phyloP scores from a whole-genome alignment of 2,329 filamentous ascomycete genomes.

The Ceratocystis harringtonii region DNA sequence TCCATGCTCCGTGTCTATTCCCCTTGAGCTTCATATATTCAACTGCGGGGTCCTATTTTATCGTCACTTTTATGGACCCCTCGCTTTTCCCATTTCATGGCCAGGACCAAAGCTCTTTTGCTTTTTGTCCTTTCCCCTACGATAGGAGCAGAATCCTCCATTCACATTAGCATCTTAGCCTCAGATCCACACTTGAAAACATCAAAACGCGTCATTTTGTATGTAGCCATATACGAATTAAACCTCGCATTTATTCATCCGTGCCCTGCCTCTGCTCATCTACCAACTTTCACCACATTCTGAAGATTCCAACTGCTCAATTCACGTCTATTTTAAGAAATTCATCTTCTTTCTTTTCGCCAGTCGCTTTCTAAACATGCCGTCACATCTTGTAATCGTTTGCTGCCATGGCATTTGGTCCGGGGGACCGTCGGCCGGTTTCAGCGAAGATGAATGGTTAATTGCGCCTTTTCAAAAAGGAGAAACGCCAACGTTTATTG shows the following conservation, averaged over 20 bases:
- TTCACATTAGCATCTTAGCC: neutral
- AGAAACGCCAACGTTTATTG: conserved; percentile 66
- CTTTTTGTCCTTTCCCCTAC: neutral
- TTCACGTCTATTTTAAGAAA: neutral
- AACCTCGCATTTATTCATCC: neutral
- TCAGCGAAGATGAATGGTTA: conserved; percentile 49
- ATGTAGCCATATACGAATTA: neutral
- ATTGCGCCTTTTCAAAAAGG: conserved; percentile 63
- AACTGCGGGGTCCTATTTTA: conserved; percentile 8
- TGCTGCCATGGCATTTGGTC: conserved; percentile 74
- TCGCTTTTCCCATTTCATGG: too few species aligned
- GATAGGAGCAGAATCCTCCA: neutral
- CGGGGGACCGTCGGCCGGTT: conserved; percentile 38
- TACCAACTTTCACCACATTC: neutral
- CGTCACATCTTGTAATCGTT: conserved; percentile 53
- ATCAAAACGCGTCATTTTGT: neutral
- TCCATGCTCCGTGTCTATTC: neutral
- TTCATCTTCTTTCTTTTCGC: neutral
- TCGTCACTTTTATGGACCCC: conserved; percentile 5
- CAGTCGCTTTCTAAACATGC: conserved; percentile 19
- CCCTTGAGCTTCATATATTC: neutral
- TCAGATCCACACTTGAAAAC: neutral
- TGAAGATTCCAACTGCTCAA: neutral
- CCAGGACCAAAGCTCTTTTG: neutral
- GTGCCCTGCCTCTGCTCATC: neutral